Evolutionary conservation across 768 basidiomycete species (phyloP).

Genomic region (Amanita rubescens): DNA sequence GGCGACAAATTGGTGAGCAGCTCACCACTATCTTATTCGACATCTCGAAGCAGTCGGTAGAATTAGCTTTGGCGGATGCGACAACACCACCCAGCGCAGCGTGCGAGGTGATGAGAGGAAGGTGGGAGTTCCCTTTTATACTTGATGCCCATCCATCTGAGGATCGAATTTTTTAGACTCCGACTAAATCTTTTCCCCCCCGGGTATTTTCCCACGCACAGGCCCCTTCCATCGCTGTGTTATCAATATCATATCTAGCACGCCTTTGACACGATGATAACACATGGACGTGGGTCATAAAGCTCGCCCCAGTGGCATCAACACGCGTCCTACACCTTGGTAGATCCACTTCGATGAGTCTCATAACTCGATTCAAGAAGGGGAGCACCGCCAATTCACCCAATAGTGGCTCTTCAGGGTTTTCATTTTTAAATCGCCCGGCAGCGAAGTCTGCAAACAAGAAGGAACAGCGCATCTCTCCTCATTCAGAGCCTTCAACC

Average conservation of each 20-base stretch:
- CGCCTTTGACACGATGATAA: conserved; percentile 94
- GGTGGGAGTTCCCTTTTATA: conserved; percentile 42
- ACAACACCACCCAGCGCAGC: conserved; percentile 32
- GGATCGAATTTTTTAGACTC: conserved; percentile 39
- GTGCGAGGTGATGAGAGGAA: conserved; percentile 32
- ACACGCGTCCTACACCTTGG: conserved; percentile 21
- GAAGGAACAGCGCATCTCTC: neutral
- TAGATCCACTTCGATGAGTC: neutral
- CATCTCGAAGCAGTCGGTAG: conserved; percentile 44
- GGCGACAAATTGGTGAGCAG: conserved; percentile 56
- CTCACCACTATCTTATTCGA: conserved; percentile 99
- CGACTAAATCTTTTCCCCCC: conserved; percentile 23
- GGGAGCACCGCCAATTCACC: conserved; percentile 3
- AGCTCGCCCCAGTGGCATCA: conserved; percentile 85
- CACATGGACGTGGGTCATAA: conserved; percentile 93
- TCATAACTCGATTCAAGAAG: conserved; percentile 9
- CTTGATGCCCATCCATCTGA: conserved; percentile 34
- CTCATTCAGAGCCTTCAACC: neutral
- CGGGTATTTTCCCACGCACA: conserved; percentile 33
- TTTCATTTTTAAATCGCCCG: conserved; percentile 19
- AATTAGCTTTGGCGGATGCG: conserved; percentile 24
- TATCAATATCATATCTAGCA: conserved; percentile 70
- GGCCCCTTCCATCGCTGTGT: conserved; percentile 19
- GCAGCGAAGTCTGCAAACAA: conserved; percentile 9
- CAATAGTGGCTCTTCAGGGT: neutral